Evolutionary conservation across 768 basidiomycete genomes (phyloP).

Genomic region (Antrodiella citrinella): DNA sequence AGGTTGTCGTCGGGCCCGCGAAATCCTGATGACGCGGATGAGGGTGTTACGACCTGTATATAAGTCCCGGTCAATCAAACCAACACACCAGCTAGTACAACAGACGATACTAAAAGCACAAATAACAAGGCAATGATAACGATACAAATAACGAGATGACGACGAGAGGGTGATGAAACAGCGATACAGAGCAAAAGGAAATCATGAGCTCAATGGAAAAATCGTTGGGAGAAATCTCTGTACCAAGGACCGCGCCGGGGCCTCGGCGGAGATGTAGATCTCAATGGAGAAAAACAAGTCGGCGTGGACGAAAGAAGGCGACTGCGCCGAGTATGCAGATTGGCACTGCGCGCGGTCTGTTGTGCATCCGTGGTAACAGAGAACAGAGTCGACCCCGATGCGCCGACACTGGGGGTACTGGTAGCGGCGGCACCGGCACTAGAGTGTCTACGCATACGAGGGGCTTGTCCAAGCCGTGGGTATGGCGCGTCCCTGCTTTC

Average conservation of each 20-base stretch:
- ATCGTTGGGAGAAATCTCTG: background rate
- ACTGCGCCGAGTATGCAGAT: too few relatives aligned
- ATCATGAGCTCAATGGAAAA: background rate
- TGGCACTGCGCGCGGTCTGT: too few relatives aligned
- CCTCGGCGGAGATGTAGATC: background rate
- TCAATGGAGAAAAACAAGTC: background rate
- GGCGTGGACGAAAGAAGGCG: background rate
- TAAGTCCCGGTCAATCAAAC: background rate
- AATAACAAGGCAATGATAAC: background rate
- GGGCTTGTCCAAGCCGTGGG: too few relatives aligned
- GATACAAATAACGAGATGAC: background rate
- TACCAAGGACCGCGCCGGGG: background rate
- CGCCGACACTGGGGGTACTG: background rate
- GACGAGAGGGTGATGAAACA: background rate
- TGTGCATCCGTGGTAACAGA: too few relatives aligned
- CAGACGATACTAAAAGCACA: too few relatives aligned
- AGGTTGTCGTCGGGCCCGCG: conserved; percentile 32
- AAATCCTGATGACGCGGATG: background rate
- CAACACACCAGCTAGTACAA: background rate
- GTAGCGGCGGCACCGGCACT: background rate
- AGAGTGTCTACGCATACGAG: background rate
- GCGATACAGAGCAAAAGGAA: background rate
- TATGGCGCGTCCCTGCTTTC: background rate
- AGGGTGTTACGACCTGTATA: background rate
- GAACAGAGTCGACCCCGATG: too few relatives aligned